phyloP scores from a whole-genome alignment of 78 protist genomes.

The Trichosphaerium sp. region DNA sequence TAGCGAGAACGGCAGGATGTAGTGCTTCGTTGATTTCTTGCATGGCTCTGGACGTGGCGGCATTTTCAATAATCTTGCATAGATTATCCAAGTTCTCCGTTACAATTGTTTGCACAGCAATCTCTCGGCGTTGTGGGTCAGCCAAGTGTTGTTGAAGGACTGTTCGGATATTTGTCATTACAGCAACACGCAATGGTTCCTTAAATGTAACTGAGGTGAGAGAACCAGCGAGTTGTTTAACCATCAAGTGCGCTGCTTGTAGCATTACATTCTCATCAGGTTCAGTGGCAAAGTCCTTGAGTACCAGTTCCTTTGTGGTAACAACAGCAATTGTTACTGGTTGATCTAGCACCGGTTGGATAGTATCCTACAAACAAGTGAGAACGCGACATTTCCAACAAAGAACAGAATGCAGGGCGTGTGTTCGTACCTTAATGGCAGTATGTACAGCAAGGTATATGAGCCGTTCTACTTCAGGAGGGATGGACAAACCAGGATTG shows the following conservation, averaged over 20 bases:
- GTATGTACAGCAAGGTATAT: conserved; percentile 65
- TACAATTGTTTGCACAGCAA: conserved; percentile 36
- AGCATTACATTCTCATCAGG: conserved; percentile 72
- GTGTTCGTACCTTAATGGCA: too few species aligned
- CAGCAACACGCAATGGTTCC: conserved; percentile 77
- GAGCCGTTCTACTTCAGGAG: conserved; percentile 14
- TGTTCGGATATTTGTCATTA: conserved; percentile 37
- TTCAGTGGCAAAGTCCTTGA: conserved; percentile 92
- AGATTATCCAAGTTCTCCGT: conserved; percentile 81
- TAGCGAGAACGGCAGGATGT: conserved; percentile 19
- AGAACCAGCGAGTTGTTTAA: conserved; percentile 68
- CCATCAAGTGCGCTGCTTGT: conserved; percentile 83
- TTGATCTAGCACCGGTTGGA: conserved; percentile 85
- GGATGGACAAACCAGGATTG: conserved; percentile 19
- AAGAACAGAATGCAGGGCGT: too few species aligned
- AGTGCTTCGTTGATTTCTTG: conserved; percentile 66
- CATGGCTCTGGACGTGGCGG: conserved; percentile 70
- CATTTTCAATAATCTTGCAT: conserved; percentile 71
- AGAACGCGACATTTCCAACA: neutral
- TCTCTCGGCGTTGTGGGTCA: conserved; percentile 28
- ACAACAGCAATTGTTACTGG: conserved; percentile 73
- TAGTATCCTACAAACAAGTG: conserved; percentile 60
- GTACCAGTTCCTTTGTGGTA: conserved; percentile 75
- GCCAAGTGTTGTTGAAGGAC: conserved; percentile 4
- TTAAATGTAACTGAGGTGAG: conserved; percentile 87